Evolutionary conservation across 805 yeast genomes (phyloP), one percentile per base, ranked within the genome.

Genomic region (Saturnispora besseyi): DNA sequence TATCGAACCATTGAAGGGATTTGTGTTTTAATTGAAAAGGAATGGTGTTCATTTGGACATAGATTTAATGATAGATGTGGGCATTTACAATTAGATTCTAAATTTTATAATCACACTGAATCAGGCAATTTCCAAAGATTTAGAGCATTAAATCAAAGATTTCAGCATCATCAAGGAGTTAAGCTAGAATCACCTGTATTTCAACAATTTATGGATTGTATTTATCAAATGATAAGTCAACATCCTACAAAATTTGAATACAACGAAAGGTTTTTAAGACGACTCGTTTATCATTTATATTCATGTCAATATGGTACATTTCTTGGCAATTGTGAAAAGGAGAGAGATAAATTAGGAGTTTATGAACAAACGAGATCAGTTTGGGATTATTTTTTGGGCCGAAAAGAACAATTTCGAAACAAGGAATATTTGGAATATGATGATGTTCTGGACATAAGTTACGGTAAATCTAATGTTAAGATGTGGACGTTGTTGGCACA

Each of bases 221-320:
- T 88, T 1, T 89, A 83, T 63, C 99, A 93, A 62, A 62, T 91
- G 18, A 64, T 76, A 46, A 65, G 79, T 7, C 95, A 88, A 61
- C 74, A 78, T 56, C 96, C 96, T 0, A 59, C 68, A 1, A 67
- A 71, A 43, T 93, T 93, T 64, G 96, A 91, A 66, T 90, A 82
- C 66, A 89, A 90, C 60, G 96, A 90, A 63, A 68, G 96, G 47
- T 88, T 93, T 58, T 64, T 93, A 55, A 77, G 96, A 56, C 69
- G 98, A 46, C 69, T 93, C 50, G 74, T 88, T 21, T 93, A 93
- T 62, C 98, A 93, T 63, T 69, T 85, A 45, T 87, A 89, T 61
- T 87, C 97, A 1, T 89, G 98, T 59, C 98, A 93, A 64, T 93
- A 89, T 65, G 98, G 98, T 3, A 81, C 96, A 1, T 93, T 93